Base-by-base conservation (phyloP, 148 eudicot species). In the Suaeda aralocaspica region DNA sequence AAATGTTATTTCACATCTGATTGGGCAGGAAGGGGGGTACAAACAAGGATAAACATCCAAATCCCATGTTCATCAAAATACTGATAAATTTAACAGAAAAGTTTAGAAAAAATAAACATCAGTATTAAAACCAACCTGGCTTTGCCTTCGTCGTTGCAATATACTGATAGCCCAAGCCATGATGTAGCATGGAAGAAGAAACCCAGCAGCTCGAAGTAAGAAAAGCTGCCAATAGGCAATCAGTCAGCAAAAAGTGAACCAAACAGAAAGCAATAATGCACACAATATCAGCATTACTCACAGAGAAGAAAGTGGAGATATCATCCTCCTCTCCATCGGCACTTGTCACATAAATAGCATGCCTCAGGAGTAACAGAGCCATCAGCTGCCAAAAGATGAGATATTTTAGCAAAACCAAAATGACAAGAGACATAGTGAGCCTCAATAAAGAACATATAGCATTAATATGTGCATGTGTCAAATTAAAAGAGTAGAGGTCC, bases 111-210 rank as follows among this genome's bases (percentile, higher is more conserved):
- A 70, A 5, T 49, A 42, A 42, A 16, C 63, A 57, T 1, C 64
- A 41, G 58, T 69, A 30, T 21, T 45, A 48, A 19, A 25, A 51
- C 84, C 68, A 78, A 86, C 94, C 91, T 82, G 89, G 81, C 91
- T 85, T 79, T 88, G 86, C 73, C 88, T 85, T 49, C 94, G 77
- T 13, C 83, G 91, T 72, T 91, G 97, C 74, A 88, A 70, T 55
- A 88, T 73, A 76, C 91, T 81, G 64, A 91, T 83, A 69, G 87
- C 97, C 94, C 97, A 91, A 39, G 85, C 87, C 89, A 91, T 85
- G 62, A 91, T 81, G 82, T 91, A 91, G 78, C 97, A 91, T 9
- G 97, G 94, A 62, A 91, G 84, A 79, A 91, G 89, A 78, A 91
- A 91, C 29, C 91, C 91, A 81, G 88, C 91, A 66, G 85, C 89